Conservation (phyloP, 106 monocot species). For the Hemerocallis citrina region DNA sequence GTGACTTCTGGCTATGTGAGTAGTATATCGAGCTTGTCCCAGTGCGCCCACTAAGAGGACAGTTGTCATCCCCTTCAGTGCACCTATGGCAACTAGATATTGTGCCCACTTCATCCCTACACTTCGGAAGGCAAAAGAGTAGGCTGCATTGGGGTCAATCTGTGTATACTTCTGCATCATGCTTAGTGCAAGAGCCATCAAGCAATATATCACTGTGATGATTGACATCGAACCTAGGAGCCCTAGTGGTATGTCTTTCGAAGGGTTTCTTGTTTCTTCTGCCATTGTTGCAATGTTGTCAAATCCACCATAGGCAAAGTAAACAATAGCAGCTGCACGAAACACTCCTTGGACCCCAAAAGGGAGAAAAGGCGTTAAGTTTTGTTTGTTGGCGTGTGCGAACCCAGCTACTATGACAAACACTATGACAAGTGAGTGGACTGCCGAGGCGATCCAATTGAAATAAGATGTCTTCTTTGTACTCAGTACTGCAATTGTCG, state of each 20-base stretch:
- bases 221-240: constrained; percentile 28
- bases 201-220: constrained; percentile 27
- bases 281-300: constrained; percentile 32
- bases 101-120: constrained; percentile 30
- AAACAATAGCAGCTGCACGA: constrained; percentile 15
- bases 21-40: constrained; percentile 28
- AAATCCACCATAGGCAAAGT: constrained; percentile 22
- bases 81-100: constrained; percentile 23
- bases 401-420: constrained; percentile 40
- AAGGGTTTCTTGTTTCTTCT: constrained; percentile 28
- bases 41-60: constrained; percentile 25
- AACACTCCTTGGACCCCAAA: constrained; percentile 11
- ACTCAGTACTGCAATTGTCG: constrained; percentile 23
- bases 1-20: constrained; percentile 27
- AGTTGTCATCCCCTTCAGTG: constrained; percentile 33
- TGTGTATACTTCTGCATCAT: constrained; percentile 29
- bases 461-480: constrained; percentile 32
- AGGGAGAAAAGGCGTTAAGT: constrained; percentile 16
- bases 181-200: constrained; percentile 19
- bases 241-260: constrained; percentile 25
- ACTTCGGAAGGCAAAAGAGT: constrained; percentile 17
- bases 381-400: constrained; percentile 13
- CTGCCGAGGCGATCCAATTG: constrained; percentile 40
- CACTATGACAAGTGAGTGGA: constrained; percentile 22
- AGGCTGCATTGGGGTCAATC: constrained; percentile 22